Evolutionary conservation across 805 yeast genomes (phyloP).

Genomic region (Kodamaea lidongshanica): DNA sequence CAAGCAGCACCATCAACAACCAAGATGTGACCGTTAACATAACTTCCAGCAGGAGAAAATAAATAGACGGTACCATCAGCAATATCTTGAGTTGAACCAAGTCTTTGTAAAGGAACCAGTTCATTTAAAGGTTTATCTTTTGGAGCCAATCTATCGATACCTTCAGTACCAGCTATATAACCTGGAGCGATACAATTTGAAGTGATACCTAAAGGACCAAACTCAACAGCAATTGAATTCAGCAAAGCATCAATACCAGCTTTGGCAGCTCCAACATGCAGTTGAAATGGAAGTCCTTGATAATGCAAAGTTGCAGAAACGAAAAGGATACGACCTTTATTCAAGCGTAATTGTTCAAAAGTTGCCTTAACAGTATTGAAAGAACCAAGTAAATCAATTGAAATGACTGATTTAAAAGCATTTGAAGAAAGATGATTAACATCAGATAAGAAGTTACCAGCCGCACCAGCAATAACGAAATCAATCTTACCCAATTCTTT

Average conservation of each 20-base stretch:
- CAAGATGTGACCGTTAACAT: conserved; percentile 70
- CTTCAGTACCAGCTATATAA: conserved; percentile 21
- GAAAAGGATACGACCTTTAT: conserved; percentile 30
- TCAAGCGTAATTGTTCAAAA: conserved; percentile 30
- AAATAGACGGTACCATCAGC: conserved; percentile 84
- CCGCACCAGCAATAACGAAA: conserved; percentile 40
- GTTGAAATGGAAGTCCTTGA: conserved; percentile 36
- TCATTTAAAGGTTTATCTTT: conserved; percentile 32
- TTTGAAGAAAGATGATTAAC: conserved; percentile 38
- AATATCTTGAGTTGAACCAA: conserved; percentile 69
- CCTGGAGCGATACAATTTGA: conserved; percentile 23
- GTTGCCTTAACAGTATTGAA: conserved; percentile 37
- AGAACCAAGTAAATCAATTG: conserved; percentile 36
- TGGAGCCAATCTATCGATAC: conserved; percentile 16
- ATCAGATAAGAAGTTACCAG: conserved; percentile 38
- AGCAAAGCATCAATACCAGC: conserved; percentile 25
- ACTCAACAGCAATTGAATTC: conserved; percentile 24
- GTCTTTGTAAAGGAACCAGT: conserved; percentile 58
- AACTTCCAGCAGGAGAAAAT: conserved; percentile 75
- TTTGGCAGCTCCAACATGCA: conserved; percentile 25
- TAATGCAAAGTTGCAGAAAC: conserved; percentile 39
- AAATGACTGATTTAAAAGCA: conserved; percentile 34
- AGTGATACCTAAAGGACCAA: conserved; percentile 25
- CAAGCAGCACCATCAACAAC: conserved; percentile 91
- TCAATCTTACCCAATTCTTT: conserved; percentile 35